Evolutionary conservation across 371 early-diverging fungal genomes (phyloP), one percentile per base, ranked within the genome.

Genomic region (Rhizopus arrhizus): DNA sequence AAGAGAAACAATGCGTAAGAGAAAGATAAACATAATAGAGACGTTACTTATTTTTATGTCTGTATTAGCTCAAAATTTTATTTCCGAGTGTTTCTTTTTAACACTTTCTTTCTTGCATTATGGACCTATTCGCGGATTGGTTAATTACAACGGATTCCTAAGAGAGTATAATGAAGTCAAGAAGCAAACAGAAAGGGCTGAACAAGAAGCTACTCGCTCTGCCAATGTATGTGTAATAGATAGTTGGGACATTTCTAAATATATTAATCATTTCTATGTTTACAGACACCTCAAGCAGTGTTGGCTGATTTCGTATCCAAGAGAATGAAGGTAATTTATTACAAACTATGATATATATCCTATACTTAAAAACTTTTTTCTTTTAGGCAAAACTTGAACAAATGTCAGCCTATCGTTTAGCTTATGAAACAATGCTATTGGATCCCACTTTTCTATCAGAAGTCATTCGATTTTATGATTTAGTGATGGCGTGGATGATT

Each of bases 41-140:
- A 1, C 22, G 3, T 3, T 28, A 3, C 13, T 43, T 36, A 0
- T 11, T 33, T 36, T 32, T 22, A 31, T 45, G 41, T 34, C 43
- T 53, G 48, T 10, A 31, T 29, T 57, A 67, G 68, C 70, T 5
- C 66, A 81, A 56, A 89, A 92, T 70, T 98, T 98, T 65, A 91
- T 97, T 49, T 84, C 96, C 2, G 95, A 97, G 50, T 73, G 89
- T 9, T 97, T 97, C 67, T 93, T 86, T 62, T 66, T 95, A 15
- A 89, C 96, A 0, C 72, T 93, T 13, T 74, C 82, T 2, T 82
- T 86, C 13, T 78, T 91, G 62, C 96, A 96, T 70, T 86, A 90
- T 56, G 96, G 95, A 0, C 80, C 91, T 5, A 74, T 94, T 40
- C 83, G 89, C 48, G 84, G 82, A 15, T 75, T 89, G 51, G 82